Conservation (phyloP, 306 rosid species). For the Rosa chinensis region DNA sequence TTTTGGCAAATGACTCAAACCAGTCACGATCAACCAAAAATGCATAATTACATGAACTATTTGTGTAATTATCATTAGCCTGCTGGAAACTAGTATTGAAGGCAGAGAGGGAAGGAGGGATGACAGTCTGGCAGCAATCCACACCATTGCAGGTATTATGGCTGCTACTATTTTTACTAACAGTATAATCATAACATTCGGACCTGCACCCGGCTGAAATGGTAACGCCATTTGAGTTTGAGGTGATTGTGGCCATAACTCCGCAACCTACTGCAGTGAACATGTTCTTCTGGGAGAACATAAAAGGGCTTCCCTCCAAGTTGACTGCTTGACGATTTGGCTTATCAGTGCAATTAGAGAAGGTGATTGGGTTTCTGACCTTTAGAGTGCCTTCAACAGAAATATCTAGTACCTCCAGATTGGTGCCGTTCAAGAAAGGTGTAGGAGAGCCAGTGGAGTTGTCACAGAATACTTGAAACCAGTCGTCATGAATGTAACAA, state of each 20-base stretch:
- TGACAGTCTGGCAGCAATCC: slow-evolving; percentile 13
- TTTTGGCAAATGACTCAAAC: neutral
- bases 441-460: neutral
- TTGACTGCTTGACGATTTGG: neutral
- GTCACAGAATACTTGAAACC: slow-evolving; percentile 41
- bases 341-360: slow-evolving; percentile 8
- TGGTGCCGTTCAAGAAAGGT: slow-evolving; percentile 12
- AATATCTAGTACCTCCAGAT: neutral
- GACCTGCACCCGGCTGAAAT: slow-evolving; percentile 10
- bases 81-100: neutral
- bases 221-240: neutral
- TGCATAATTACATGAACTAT: neutral
- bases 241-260: neutral
- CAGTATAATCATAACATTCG: neutral
- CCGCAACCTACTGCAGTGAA: slow-evolving; percentile 6
- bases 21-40: neutral
- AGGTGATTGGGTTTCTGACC: slow-evolving; percentile 27
- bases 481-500: slow-evolving; percentile 21
- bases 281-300: slow-evolving; percentile 1
- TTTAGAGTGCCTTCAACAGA: neutral
- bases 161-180: neutral
- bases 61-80: too few relatives aligned
- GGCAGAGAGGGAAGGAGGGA: neutral
- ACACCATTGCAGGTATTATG: neutral
- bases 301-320: slow-evolving; percentile 12